Conservation (phyloP, 306 rosid genomes). For the Glycyrrhiza uralensis region DNA sequence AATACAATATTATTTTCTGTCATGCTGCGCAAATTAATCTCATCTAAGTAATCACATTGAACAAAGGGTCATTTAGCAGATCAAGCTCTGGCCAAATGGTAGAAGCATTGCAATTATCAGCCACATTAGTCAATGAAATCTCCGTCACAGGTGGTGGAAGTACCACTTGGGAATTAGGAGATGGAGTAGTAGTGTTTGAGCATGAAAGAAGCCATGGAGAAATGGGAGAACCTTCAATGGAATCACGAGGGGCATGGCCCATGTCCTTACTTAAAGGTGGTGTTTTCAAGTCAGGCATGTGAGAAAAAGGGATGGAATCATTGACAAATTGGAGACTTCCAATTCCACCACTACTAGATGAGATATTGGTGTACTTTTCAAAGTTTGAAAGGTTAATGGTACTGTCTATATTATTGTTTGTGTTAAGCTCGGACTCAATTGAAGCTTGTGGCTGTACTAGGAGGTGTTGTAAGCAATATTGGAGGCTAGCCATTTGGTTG, state of each 20-base stretch:
- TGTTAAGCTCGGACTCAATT: not conserved
- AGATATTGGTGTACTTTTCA: constrained; percentile 32
- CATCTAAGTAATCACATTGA: constrained; percentile 41
- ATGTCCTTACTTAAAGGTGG: constrained; percentile 5
- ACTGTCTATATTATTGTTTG: not conserved
- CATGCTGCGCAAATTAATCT: not conserved
- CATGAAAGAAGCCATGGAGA: constrained; percentile 52
- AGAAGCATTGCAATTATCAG: constrained; percentile 45
- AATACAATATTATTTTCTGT: not conserved
- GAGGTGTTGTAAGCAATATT: constrained; percentile 44
- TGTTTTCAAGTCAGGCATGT: constrained; percentile 47
- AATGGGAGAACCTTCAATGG: constrained; percentile 24
- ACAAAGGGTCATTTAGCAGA: constrained; percentile 60
- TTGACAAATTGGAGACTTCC: constrained; percentile 9
- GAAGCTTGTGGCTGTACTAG: constrained; percentile 47
- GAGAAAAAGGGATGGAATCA: constrained; percentile 46
- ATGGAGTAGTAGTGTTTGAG: constrained; percentile 31
- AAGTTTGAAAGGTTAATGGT: constrained; percentile 31
- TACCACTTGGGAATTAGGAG: constrained; percentile 37
- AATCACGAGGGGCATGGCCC: constrained; percentile 17
- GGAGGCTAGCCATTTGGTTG: constrained; percentile 52
- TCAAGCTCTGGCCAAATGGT: constrained; percentile 61
- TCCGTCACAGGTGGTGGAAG: constrained; percentile 23
- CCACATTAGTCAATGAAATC: constrained; percentile 24
- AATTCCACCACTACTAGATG: constrained; percentile 17